These are phyloP conservation scores for Albatrellus ellisii DNA, from an alignment of 768 basidiomycete species.

Conservation along the genomic window DNA sequence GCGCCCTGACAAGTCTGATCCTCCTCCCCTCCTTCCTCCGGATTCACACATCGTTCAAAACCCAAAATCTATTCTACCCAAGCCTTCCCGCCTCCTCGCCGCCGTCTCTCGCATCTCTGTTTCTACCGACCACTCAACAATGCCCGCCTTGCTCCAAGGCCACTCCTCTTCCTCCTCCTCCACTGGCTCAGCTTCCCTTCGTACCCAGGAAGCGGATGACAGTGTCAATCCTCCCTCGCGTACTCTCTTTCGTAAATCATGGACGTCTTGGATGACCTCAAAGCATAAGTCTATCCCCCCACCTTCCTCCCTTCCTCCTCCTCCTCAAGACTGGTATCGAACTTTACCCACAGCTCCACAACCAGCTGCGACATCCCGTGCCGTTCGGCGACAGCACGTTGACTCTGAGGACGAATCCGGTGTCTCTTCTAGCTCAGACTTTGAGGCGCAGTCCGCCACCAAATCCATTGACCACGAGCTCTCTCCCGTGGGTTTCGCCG, in stretches of 20 bases:
- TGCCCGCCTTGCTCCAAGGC: constrained; percentile 22
- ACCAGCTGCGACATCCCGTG: not conserved
- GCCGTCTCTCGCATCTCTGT: constrained; percentile 17
- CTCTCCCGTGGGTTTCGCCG: constrained; percentile 24
- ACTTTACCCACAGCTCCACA: constrained; percentile 4
- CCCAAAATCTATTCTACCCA: not conserved
- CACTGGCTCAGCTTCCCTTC: constrained; percentile 34
- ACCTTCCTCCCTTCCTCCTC: not conserved
- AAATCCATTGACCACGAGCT: constrained; percentile 15
- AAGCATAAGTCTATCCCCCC: constrained; percentile 15
- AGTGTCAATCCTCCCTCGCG: constrained; percentile 15
- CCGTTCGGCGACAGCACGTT: not conserved
- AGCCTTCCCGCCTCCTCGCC: constrained; percentile 7
- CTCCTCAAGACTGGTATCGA: too few species aligned
- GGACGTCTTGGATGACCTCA: constrained; percentile 46
- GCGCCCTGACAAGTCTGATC: constrained; percentile 24
- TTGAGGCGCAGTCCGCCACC: constrained; percentile 16
- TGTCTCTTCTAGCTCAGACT: constrained; percentile 9
- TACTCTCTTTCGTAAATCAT: constrained; percentile 24
- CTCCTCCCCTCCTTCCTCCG: constrained; percentile 4
- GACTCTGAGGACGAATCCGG: constrained; percentile 14
- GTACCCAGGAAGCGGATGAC: constrained; percentile 50
- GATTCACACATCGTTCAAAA: constrained; percentile 18
- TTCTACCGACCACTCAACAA: constrained; percentile 16
- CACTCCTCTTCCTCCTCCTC: constrained; percentile 46